These are phyloP conservation scores for Citrus medica DNA, from an alignment of 345 rosid genomes.

Conservation along the genomic window DNA sequence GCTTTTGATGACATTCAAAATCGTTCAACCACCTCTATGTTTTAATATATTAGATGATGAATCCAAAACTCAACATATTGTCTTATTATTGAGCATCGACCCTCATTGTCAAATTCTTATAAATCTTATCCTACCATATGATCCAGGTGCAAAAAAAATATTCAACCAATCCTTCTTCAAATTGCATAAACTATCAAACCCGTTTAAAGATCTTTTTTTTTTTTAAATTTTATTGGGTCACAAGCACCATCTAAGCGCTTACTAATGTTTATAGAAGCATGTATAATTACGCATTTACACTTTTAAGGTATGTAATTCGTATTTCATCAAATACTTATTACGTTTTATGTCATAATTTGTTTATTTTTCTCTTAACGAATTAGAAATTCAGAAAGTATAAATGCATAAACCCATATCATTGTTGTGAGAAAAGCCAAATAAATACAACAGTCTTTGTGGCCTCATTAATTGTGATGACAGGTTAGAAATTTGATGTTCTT, in stretches of 20 bases:
- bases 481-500: background rate
- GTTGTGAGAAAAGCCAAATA: background rate
- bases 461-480: background rate
- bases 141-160: background rate
- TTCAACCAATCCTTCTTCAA: background rate
- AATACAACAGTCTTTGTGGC: background rate
- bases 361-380: too few relatives aligned
- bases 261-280: too few relatives aligned
- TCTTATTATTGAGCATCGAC: background rate
- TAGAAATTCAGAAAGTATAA: too few relatives aligned
- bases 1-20: background rate
- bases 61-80: too few relatives aligned
- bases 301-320: too few relatives aligned
- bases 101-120: background rate
- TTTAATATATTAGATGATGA: background rate
- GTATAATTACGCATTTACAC: too few relatives aligned
- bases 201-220: too few relatives aligned
- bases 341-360: too few relatives aligned
- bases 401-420: too few relatives aligned
- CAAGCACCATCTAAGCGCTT: too few relatives aligned
- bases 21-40: background rate
- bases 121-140: background rate
- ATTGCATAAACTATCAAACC: background rate
- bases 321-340: too few relatives aligned
- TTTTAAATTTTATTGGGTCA: background rate